phyloP scores from a whole-genome alignment of 1,139 yeast genomes.

The Geotrichum citri-aurantii region DNA sequence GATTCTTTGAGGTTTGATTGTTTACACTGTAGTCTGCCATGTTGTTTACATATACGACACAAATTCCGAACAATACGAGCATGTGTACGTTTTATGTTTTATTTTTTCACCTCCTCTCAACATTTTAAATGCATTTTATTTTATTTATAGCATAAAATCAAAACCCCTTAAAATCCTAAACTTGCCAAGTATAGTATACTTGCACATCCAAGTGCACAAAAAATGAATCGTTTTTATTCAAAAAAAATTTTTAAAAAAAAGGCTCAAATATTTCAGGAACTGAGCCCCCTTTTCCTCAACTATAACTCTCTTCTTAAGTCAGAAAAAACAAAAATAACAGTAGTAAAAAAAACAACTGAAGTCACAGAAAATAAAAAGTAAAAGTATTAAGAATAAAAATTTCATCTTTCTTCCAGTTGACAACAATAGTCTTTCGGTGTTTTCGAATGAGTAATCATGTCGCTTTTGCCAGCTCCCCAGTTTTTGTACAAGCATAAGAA shows the following conservation, averaged over 20 bases:
- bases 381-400: too few relatives aligned
- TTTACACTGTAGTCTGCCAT: too few relatives aligned
- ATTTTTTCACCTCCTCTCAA: too few relatives aligned
- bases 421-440: neutral
- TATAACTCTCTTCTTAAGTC: neutral
- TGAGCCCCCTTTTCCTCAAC: neutral
- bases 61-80: too few relatives aligned
- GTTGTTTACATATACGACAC: too few relatives aligned
- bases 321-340: neutral
- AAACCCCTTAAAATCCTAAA: neutral
- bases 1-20: too few relatives aligned
- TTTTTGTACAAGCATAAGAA: neutral
- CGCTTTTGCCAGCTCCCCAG: neutral
- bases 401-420: neutral
- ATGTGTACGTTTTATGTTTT: too few relatives aligned
- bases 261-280: neutral
- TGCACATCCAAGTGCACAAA: neutral
- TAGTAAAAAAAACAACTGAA: neutral
- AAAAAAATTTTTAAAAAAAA: neutral
- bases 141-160: neutral
- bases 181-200: neutral
- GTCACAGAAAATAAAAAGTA: neutral
- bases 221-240: neutral
- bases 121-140: neutral
- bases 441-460: neutral